Base-by-base conservation (phyloP, 768 basidiomycete genomes). In the Kwoniella sp. region DNA sequence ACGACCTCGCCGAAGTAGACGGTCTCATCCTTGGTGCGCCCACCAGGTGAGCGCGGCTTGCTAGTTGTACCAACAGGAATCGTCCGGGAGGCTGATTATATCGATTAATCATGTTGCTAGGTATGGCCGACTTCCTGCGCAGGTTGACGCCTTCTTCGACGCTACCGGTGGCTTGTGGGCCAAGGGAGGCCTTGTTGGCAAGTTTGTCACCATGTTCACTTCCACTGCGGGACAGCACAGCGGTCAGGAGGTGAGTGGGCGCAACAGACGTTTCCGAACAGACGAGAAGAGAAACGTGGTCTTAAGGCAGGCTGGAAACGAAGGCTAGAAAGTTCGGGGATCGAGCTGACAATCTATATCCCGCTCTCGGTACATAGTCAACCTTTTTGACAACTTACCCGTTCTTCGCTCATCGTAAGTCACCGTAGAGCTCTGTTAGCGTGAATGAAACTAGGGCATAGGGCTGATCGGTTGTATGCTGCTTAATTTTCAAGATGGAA, bases 151-250 rank as follows among this genome's bases (percentile, higher is more conserved):
- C 23, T 80, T 80, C 71, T 79, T 89, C 86, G 90, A 92, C 68
- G 76, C 84, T 4, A 91, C 90, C 5, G 90, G 91, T 61, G 71
- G 78, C 0, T 65, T 80, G 20, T 80, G 79, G 79, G 66, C 66
- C 4, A 47, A 69, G 25, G 76, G 90, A 22, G 83, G 80, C 1
- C 83, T 93, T 53, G 80, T 84, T n/a, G 92, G 91, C 68, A 94
- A 93, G 79, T 73, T 78, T 30, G 72, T 70, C 1, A 84, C 87
- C 20, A 81, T 87, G 47, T 93, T 92, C 82, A 86, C 90, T 51
- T 88, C 88, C 26, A 88, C 89, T 0, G 89, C 84, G 0, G 82
- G 84, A 23, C 86, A 84, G 11, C 90, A 91, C 61, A 90, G 91
- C 65, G 92, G 92, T 23, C 91, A 93, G 34, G 75, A 77, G 66